A percentile compares a stretch with the other conserved stretches of the same genome.
Evolutionary conservation across 2,329 filamentous ascomycete genomes (phyloP).

Genomic region (Dactylonectria macrodidyma): DNA sequence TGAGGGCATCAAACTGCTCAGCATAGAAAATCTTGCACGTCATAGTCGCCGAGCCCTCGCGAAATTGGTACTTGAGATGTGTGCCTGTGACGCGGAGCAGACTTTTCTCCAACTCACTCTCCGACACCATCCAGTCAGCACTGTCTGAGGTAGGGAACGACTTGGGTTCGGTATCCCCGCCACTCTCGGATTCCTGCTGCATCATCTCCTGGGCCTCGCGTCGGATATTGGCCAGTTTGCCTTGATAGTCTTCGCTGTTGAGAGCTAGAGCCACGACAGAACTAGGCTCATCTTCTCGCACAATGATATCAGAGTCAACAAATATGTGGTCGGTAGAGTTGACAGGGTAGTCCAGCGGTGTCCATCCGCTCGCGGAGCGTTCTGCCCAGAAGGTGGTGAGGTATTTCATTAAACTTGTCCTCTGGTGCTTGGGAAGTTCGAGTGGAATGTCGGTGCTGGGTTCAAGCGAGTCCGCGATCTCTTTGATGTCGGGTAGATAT

Average conservation of each 20-base stretch:
- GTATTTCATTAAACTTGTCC: constrained; percentile 94
- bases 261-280: constrained; percentile 95
- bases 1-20: constrained; percentile 95
- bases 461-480: constrained; percentile 74
- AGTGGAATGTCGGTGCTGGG: constrained; percentile 72
- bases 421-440: constrained; percentile 92
- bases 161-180: constrained; percentile 48
- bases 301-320: constrained; percentile 95
- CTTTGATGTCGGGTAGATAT: constrained; percentile 73
- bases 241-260: constrained; percentile 87
- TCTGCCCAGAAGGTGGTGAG: constrained; percentile 99
- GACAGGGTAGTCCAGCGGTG: constrained; percentile 91
- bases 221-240: constrained; percentile 81
- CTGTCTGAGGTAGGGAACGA: constrained; percentile 54
- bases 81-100: constrained; percentile 88
- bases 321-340: constrained; percentile 93
- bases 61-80: constrained; percentile 96
- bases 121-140: constrained; percentile 63
- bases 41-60: constrained; percentile 93
- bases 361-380: constrained; percentile 95
- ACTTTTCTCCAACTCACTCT: constrained; percentile 87
- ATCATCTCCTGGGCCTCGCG: constrained; percentile 61
- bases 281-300: constrained; percentile 96
- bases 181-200: constrained; percentile 54
- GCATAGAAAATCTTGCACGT: constrained; percentile 99